Conservation (phyloP, 495 filamentous ascomycete genomes). For the Penicillium cataractarum region DNA sequence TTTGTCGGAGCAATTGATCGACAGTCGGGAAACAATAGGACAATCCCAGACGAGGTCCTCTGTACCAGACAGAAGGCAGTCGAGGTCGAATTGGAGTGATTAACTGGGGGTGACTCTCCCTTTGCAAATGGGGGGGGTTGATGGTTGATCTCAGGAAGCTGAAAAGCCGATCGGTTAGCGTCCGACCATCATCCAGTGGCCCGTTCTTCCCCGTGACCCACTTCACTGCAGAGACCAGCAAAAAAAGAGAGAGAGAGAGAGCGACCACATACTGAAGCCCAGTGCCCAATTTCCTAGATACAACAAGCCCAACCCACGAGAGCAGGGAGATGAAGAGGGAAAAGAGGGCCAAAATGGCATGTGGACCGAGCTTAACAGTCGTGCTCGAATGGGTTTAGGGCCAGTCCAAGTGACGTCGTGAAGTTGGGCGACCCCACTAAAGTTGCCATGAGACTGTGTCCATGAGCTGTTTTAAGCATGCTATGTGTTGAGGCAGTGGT, state of each 20-base stretch:
- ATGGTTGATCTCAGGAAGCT: conserved; percentile 16
- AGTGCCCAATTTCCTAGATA: not conserved
- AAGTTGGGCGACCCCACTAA: conserved; percentile 10
- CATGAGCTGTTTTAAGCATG: not conserved
- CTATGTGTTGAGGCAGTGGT: not conserved
- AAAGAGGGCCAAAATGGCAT: conserved; percentile 22
- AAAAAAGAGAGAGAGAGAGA: too few relatives aligned
- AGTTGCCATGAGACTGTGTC: not conserved
- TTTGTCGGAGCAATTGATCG: not conserved
- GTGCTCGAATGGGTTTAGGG: conserved; percentile 32
- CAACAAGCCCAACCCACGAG: conserved; percentile 3
- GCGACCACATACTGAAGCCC: conserved; percentile 7
- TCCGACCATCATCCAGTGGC: conserved; percentile 7
- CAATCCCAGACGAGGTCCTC: not conserved
- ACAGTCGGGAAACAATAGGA: conserved; percentile 2
- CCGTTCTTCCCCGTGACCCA: conserved; percentile 12
- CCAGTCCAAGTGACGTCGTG: conserved; percentile 32
- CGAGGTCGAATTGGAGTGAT: not conserved
- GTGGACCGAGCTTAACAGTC: conserved; percentile 32
- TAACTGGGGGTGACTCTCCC: conserved; percentile 3
- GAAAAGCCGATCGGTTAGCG: conserved; percentile 23
- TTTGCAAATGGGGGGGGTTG: conserved; percentile 13
- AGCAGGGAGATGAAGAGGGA: conserved; percentile 13
- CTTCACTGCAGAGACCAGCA: conserved; percentile 13
- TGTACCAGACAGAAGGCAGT: conserved; percentile 2